Conservation (phyloP, 2,329 filamentous ascomycete species). For the Diatrype stigma region DNA sequence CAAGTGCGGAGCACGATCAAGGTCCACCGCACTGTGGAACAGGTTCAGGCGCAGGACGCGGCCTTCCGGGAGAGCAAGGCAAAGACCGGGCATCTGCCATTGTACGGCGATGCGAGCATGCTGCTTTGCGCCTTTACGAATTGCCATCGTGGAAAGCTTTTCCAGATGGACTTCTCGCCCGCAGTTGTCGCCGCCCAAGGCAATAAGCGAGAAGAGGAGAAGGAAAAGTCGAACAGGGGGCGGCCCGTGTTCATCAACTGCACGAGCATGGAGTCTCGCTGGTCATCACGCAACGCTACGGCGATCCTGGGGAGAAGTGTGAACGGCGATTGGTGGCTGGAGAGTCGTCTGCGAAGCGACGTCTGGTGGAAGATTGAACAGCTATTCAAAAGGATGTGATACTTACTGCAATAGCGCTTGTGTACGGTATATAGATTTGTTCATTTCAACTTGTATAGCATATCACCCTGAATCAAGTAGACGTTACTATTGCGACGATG, state of each 20-base stretch:
- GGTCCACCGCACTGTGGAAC: not conserved
- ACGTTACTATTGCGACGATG: no score
- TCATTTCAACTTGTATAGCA: no score
- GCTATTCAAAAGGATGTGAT: not conserved
- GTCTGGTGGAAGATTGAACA: not conserved
- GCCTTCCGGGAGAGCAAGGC: not conserved
- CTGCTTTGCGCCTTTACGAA: not conserved
- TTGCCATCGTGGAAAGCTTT: not conserved
- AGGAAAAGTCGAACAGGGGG: not conserved
- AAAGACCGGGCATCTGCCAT: not conserved
- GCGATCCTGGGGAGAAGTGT: not conserved
- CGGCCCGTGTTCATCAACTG: not conserved
- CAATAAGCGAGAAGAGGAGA: not conserved
- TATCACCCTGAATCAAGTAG: no score
- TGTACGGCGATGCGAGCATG: slow-evolving; percentile 1
- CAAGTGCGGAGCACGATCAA: not conserved
- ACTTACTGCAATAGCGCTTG: not conserved
- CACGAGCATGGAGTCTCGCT: not conserved
- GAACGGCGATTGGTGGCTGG: not conserved
- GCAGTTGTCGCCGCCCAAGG: not conserved
- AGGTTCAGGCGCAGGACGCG: not conserved
- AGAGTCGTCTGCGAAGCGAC: not conserved
- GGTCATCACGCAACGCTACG: not conserved
- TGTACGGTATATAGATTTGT: not conserved
- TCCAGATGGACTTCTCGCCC: slow-evolving; percentile 1